These are phyloP conservation scores for Mycena haematopus DNA, from an alignment of 768 basidiomycete genomes.

Conservation along the genomic window DNA sequence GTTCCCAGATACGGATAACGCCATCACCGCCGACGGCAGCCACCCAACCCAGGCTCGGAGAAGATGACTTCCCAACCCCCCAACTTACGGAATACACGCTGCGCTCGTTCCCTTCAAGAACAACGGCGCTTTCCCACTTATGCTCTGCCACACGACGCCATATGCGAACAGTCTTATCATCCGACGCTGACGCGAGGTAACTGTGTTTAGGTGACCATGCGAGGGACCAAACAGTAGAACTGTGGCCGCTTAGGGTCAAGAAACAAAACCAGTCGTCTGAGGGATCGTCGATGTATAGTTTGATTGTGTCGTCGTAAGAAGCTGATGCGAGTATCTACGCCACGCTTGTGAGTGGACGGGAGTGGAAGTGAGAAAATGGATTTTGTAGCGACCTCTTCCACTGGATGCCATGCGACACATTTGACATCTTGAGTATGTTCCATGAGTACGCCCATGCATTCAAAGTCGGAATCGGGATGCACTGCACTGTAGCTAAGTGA, in stretches of 20 bases:
- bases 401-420: constrained; percentile 92
- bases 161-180: constrained; percentile 82
- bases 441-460: constrained; percentile 95
- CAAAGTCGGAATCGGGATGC: constrained; percentile 91
- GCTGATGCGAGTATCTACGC: constrained; percentile 91
- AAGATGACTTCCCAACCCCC: constrained; percentile 50
- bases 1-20: constrained; percentile 78
- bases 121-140: constrained; percentile 66
- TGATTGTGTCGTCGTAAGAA: constrained; percentile 97
- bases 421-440: constrained; percentile 98
- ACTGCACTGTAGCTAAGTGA: constrained; percentile 50
- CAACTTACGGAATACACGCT: constrained; percentile 85
- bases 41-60: constrained; percentile 69
- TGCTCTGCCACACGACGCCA: constrained; percentile 76
- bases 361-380: constrained; percentile 11
- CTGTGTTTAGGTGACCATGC: constrained; percentile 79
- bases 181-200: constrained; percentile 88
- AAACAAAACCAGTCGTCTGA: constrained; percentile 94
- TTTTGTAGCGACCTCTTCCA: constrained; percentile 75
- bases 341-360: constrained; percentile 28
- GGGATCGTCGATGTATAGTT: constrained; percentile 91
- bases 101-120: constrained; percentile 70
- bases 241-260: constrained; percentile 79
- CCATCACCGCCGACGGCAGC: constrained; percentile 91
- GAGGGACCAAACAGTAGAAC: constrained; percentile 91